Percentiles rank a stretch among this genome's conserved stretches.
These are phyloP conservation scores for Gentiana macrophylla DNA, from an alignment of 257 asterid genomes.

Conservation along the genomic window DNA sequence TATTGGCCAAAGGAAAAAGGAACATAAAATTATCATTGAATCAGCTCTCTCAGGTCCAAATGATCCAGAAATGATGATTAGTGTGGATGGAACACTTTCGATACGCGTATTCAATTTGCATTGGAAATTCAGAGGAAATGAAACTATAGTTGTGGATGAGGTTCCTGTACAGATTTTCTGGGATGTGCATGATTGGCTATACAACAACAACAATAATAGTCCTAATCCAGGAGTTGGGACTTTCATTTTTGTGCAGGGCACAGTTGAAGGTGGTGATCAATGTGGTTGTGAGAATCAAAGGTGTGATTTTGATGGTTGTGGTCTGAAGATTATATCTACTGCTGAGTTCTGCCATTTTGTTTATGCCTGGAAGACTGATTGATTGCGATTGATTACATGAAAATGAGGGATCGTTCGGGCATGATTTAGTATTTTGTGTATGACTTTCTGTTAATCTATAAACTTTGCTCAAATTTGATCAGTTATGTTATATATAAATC, in stretches of 20 bases:
- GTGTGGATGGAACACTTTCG: constrained; percentile 57
- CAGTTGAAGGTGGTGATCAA: constrained; percentile 12
- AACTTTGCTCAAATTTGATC: too few species aligned
- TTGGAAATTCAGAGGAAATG: constrained; percentile 91
- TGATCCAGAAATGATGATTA: constrained; percentile 83
- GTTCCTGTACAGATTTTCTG: constrained; percentile 57
- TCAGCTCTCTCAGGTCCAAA: constrained; percentile 29
- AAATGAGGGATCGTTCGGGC: too few species aligned
- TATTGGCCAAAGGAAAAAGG: constrained; percentile 49
- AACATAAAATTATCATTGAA: constrained; percentile 60
- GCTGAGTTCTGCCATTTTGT: constrained; percentile 60
- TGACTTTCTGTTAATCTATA: too few species aligned
- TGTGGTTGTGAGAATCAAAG: constrained; percentile 4
- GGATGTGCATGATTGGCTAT: constrained; percentile 92
- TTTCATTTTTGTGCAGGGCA: constrained; percentile 51
- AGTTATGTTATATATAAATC: too few species aligned
- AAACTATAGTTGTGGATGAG: constrained; percentile 48
- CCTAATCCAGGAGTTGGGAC: constrained; percentile 41
- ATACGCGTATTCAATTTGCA: constrained; percentile 57
- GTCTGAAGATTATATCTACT: constrained; percentile 14
- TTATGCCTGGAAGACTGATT: constrained; percentile 65
- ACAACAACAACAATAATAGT: constrained; percentile 2
- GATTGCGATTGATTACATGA: constrained; percentile 2
- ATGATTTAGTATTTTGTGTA: too few species aligned
- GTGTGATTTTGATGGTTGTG: constrained; percentile 4